phyloP scores from a whole-genome alignment of 2,329 filamentous ascomycete genomes.

The Colletotrichum sp. region DNA sequence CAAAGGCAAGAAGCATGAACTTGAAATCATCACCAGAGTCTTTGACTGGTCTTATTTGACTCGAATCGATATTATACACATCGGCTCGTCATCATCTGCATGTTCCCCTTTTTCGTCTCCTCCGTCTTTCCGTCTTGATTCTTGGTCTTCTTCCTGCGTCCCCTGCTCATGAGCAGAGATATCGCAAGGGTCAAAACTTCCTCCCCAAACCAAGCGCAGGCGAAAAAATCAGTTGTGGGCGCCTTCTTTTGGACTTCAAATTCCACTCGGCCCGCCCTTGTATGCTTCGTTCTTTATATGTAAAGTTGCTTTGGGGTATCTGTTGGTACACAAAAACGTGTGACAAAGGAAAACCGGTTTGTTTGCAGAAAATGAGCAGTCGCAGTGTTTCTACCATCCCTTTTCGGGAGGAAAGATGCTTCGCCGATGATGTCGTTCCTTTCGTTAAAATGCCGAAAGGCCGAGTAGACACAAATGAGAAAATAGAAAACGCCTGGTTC shows the following conservation, averaged over 20 bases:
- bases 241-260: not conserved
- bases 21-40: not conserved
- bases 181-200: not conserved
- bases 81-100: conserved; percentile 1
- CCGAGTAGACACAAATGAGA: not conserved
- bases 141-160: not conserved
- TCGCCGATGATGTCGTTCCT: conserved; percentile 10
- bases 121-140: not conserved
- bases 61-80: conserved; percentile 11
- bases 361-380: not conserved
- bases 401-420: not conserved
- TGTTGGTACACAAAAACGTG: conserved; percentile 22
- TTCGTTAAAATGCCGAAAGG: not conserved
- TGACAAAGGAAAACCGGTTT: conserved; percentile 16
- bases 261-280: not conserved
- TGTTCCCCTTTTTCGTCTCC: not conserved
- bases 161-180: rapidly evolving
- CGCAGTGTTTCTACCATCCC: not conserved
- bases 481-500: conserved; percentile 17
- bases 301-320: conserved; percentile 22
- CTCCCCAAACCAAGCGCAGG: not conserved
- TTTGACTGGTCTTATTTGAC: conserved; percentile 1
- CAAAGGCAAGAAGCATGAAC: not conserved
- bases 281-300: conserved; percentile 20
- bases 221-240: not conserved